Conservation (phyloP, 148 eudicot species). For the Euryodendron excelsum region DNA sequence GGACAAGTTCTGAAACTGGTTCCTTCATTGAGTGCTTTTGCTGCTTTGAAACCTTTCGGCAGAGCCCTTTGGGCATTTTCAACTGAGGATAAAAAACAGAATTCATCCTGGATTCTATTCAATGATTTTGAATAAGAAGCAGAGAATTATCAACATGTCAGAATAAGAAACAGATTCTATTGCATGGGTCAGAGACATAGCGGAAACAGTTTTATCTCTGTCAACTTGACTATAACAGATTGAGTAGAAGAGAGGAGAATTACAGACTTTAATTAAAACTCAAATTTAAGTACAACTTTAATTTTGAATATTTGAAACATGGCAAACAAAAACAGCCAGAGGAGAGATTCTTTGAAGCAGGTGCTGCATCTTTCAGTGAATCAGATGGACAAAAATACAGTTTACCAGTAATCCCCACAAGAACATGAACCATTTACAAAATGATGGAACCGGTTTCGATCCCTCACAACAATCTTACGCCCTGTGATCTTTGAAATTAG, state of each 20-base stretch:
- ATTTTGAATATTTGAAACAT: background rate
- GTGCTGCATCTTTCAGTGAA: background rate
- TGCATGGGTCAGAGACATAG: background rate
- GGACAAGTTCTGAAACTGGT: too few relatives aligned
- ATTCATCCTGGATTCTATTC: too few relatives aligned
- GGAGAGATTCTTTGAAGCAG: background rate
- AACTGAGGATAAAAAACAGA: too few relatives aligned
- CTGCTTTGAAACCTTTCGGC: too few relatives aligned
- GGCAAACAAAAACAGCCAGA: background rate
- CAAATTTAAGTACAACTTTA: background rate
- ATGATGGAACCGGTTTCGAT: constrained; percentile 81
- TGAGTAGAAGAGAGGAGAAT: too few relatives aligned
- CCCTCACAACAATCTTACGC: constrained; percentile 78
- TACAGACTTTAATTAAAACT: too few relatives aligned
- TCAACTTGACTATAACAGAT: background rate
- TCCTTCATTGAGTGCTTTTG: too few relatives aligned
- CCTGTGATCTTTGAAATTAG: constrained; percentile 70
- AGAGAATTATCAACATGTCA: too few relatives aligned
- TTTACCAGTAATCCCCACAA: constrained; percentile 90
- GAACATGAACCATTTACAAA: constrained; percentile 76
- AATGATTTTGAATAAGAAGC: too few relatives aligned
- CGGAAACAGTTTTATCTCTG: background rate
- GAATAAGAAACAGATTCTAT: background rate
- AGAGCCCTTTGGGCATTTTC: too few relatives aligned
- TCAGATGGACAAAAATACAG: constrained; percentile 27